A percentile compares a stretch with the other conserved stretches of the same genome.
Conservation (phyloP, 2,329 filamentous ascomycete genomes). For the Fusarium oligoseptatum region DNA sequence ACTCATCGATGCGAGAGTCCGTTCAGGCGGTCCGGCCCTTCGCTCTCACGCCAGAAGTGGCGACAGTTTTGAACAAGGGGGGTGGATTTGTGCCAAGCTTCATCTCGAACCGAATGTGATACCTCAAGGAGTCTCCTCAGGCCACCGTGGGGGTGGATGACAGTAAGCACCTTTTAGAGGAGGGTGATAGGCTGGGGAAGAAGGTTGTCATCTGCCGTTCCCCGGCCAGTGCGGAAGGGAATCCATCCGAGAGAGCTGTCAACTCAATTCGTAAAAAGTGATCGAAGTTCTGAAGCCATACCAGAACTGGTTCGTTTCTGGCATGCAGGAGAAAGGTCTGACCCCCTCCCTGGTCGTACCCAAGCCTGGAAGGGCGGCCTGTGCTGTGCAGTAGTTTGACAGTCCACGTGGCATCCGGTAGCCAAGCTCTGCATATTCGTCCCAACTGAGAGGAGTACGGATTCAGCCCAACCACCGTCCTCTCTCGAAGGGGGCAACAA, state of each 20-base stretch:
- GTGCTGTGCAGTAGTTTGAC: neutral
- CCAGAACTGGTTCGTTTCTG: neutral
- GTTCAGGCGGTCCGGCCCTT: neutral
- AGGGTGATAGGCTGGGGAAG: neutral
- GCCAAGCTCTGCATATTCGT: neutral
- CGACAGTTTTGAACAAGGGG: neutral
- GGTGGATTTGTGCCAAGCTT: neutral
- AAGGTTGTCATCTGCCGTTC: neutral
- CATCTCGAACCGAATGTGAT: neutral
- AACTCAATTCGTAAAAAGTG: neutral
- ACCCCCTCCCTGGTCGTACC: neutral
- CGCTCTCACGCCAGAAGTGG: neutral
- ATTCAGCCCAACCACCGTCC: neutral
- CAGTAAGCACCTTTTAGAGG: neutral
- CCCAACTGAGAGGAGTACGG: neutral
- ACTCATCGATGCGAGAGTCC: neutral
- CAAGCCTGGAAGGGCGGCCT: neutral
- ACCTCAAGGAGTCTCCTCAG: neutral
- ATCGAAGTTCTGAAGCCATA: neutral
- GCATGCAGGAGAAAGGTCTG: neutral
- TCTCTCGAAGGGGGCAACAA: neutral
- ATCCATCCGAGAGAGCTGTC: neutral
- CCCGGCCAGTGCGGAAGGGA: neutral
- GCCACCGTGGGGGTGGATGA: neutral
- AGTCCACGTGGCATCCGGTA: neutral